These are phyloP conservation scores for Scheffersomyces parashehatae DNA, from an alignment of 1,139 yeast species.

Conservation along the genomic window DNA sequence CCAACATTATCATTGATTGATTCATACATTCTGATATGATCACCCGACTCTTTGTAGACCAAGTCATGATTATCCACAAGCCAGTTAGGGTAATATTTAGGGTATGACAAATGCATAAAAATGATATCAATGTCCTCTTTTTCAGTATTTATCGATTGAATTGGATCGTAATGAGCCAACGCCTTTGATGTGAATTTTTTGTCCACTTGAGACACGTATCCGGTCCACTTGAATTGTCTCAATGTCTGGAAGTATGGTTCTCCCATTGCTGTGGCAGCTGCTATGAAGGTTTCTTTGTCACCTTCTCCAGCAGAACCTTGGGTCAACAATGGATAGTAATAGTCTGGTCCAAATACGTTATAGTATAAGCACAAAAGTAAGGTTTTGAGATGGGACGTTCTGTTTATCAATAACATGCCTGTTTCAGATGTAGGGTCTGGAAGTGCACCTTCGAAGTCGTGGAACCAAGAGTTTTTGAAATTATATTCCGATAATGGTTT, in stretches of 20 bases:
- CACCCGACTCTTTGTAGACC: conserved; percentile 30
- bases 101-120: conserved; percentile 66
- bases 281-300: conserved; percentile 67
- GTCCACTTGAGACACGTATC: conserved; percentile 42
- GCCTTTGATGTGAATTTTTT: conserved; percentile 51
- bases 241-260: conserved; percentile 56
- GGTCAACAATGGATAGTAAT: conserved; percentile 59
- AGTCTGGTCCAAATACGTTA: conserved; percentile 59
- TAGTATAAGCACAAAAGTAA: conserved; percentile 56
- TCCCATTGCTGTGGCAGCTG: conserved; percentile 56
- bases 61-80: conserved; percentile 49
- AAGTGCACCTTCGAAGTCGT: conserved; percentile 56
- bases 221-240: conserved; percentile 53
- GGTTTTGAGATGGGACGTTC: conserved; percentile 50
- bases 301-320: conserved; percentile 77
- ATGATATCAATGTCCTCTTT: conserved; percentile 30
- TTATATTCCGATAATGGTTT: conserved; percentile 33
- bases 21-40: conserved; percentile 50
- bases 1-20: conserved; percentile 43
- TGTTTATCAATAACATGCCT: conserved; percentile 61
- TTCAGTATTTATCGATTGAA: conserved; percentile 17
- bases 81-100: conserved; percentile 58
- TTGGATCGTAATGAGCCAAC: conserved; percentile 62
- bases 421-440: conserved; percentile 68
- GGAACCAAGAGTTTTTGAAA: conserved; percentile 42